Conservation (phyloP, 352 stramenopile species). For the Phytophthora nicotianae region DNA sequence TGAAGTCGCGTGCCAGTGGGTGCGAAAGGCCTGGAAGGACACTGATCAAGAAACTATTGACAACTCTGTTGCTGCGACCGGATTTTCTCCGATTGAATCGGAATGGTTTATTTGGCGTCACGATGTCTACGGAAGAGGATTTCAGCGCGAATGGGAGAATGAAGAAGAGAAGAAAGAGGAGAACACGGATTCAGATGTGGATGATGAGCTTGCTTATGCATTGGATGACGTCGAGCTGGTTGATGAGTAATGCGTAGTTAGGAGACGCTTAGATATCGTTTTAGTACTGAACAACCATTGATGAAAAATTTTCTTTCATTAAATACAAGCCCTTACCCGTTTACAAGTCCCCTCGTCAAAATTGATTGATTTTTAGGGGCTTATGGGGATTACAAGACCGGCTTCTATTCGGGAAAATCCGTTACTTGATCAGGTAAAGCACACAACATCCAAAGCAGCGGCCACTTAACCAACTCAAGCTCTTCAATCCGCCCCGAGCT, state of each 20-base stretch:
- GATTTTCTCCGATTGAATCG: no score
- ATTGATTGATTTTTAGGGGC: background rate
- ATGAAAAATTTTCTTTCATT: no score
- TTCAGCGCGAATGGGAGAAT: background rate
- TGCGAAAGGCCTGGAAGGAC: background rate
- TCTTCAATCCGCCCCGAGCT: no score
- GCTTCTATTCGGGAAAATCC: background rate
- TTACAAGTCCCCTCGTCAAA: background rate
- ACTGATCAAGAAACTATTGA: background rate
- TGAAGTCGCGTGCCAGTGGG: background rate
- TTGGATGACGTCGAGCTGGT: background rate
- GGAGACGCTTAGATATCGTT: background rate
- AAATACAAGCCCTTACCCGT: background rate
- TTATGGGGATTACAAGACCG: background rate
- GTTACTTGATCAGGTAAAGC: no score
- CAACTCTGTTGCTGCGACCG: no score
- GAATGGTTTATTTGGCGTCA: no score
- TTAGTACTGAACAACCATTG: background rate
- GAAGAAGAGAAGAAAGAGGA: background rate
- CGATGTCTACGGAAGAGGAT: background rate
- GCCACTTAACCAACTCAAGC: no score
- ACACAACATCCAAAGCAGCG: no score
- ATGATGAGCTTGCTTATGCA: background rate
- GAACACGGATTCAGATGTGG: background rate
- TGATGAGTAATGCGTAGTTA: background rate